A percentile compares a stretch with the other conserved stretches of the same genome.
Evolutionary conservation across 2,329 filamentous ascomycete genomes (phyloP).

Genomic region (Annulohypoxylon truncatum): DNA sequence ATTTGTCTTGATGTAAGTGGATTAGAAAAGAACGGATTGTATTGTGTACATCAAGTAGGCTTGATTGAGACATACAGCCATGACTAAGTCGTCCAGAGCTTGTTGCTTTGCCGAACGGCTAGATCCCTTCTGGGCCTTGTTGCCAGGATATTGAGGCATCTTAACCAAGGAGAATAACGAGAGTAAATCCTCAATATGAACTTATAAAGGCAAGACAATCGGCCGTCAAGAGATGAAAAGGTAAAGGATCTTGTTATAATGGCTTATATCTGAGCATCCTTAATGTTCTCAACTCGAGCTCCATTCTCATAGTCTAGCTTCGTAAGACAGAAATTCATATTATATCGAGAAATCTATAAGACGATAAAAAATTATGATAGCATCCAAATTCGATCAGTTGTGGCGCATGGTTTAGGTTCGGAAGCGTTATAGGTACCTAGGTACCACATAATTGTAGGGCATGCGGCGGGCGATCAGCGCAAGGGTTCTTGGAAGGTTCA

Average conservation of each 20-base stretch:
- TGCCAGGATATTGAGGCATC: slow-evolving; percentile 34
- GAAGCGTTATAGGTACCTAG: slow-evolving; percentile 7
- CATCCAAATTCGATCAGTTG: slow-evolving; percentile 3
- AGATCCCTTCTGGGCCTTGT: slow-evolving; percentile 19
- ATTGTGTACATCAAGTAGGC: background rate
- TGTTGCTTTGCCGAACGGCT: slow-evolving; percentile 44
- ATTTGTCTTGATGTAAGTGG: slow-evolving; percentile 71
- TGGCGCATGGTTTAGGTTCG: slow-evolving; percentile 10
- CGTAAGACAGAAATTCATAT: background rate
- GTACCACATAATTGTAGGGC: slow-evolving; percentile 3
- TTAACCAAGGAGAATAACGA: background rate
- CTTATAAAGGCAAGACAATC: background rate
- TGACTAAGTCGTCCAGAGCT: slow-evolving; percentile 63
- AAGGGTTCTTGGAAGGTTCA: slow-evolving; percentile 16
- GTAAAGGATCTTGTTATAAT: background rate
- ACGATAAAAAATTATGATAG: slow-evolving; percentile 7
- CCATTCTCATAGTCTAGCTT: background rate
- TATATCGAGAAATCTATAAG: background rate
- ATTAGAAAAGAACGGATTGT: slow-evolving; percentile 15
- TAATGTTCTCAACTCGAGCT: background rate
- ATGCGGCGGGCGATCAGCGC: slow-evolving; percentile 23
- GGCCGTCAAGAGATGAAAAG: background rate
- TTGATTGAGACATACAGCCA: slow-evolving; percentile 57
- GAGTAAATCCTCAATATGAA: background rate
- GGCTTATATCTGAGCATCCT: background rate